These are phyloP conservation scores for Vaccinium darrowii DNA, from an alignment of 148 eudicot genomes.

Conservation along the genomic window DNA sequence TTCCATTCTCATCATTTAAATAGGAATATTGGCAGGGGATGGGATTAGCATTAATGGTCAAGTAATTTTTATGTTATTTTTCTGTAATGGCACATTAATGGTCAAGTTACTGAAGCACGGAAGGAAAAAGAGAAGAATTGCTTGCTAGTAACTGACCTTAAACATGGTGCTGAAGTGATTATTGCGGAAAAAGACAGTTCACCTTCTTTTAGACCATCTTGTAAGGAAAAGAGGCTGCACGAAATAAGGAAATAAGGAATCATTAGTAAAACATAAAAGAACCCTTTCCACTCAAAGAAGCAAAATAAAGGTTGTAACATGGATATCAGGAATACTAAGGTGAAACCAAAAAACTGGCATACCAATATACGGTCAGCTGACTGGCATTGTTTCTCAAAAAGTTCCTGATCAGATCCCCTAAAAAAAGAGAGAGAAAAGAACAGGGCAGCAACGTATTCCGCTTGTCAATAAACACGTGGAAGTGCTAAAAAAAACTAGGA, in stretches of 20 bases:
- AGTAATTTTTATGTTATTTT: background rate
- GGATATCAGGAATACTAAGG: background rate
- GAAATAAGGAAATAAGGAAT: background rate
- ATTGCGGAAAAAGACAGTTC: constrained; percentile 96
- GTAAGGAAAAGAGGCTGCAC: constrained; percentile 75
- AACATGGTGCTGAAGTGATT: constrained; percentile 98
- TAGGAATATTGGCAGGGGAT: background rate
- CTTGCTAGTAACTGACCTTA: constrained; percentile 49
- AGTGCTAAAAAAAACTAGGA: background rate
- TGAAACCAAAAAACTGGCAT: constrained; percentile 16
- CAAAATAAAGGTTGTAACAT: background rate
- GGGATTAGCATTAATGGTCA: background rate
- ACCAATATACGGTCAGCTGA: constrained; percentile 89
- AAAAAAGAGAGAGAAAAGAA: background rate
- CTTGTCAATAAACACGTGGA: background rate
- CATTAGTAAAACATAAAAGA: constrained; percentile 1
- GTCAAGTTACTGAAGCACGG: background rate
- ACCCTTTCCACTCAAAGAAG: background rate
- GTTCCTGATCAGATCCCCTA: constrained; percentile 69
- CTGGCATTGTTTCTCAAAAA: constrained; percentile 79
- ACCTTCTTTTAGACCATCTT: constrained; percentile 71
- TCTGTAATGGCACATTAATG: no score
- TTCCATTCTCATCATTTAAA: background rate
- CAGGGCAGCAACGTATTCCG: background rate
- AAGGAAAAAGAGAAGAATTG: background rate